Conservation (phyloP, 1,284 basidiomycete genomes). For the Cutaneotrichosporon curvatum region DNA sequence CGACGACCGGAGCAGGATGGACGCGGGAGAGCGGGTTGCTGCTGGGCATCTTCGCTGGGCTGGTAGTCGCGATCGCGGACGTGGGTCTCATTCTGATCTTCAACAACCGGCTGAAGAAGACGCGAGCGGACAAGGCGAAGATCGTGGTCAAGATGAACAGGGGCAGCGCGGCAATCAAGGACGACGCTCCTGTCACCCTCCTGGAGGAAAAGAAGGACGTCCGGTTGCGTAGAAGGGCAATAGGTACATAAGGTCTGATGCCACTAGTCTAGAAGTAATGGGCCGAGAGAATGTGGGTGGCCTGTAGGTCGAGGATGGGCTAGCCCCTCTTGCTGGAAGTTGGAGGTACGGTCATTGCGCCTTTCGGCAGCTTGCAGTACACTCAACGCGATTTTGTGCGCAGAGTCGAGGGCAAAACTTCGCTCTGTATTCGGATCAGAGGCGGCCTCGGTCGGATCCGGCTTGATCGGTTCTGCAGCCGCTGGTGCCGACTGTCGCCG, state of each 20-base stretch:
- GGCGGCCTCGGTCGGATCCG: background rate
- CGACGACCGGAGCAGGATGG: slow-evolving; percentile 31
- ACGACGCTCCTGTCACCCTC: too few relatives aligned
- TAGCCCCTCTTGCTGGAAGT: too few relatives aligned
- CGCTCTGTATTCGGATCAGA: background rate
- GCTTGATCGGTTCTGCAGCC: background rate
- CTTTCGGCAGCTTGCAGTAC: too few relatives aligned
- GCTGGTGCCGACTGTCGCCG: slow-evolving; percentile 4
- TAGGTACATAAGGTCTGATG: background rate
- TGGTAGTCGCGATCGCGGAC: slow-evolving; percentile 35
- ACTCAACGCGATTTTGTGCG: too few relatives aligned
- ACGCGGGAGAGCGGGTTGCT: slow-evolving; percentile 22
- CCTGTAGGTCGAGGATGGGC: too few relatives aligned
- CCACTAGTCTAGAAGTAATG: background rate
- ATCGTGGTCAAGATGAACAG: slow-evolving; percentile 8
- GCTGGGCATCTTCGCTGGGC: slow-evolving; percentile 28
- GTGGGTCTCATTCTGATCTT: slow-evolving; percentile 30
- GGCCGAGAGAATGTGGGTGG: background rate
- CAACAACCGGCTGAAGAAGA: slow-evolving; percentile 13
- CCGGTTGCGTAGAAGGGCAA: background rate
- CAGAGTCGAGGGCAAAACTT: too few relatives aligned
- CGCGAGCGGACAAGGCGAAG: slow-evolving; percentile 16
- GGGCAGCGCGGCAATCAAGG: slow-evolving; percentile 3
- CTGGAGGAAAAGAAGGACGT: too few relatives aligned
- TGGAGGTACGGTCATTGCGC: too few relatives aligned